Evolutionary conservation across 192 early-diverging fungal species (phyloP), one percentile per base, ranked within the genome.

Genomic region (Phlyctochytrium planicorne): DNA sequence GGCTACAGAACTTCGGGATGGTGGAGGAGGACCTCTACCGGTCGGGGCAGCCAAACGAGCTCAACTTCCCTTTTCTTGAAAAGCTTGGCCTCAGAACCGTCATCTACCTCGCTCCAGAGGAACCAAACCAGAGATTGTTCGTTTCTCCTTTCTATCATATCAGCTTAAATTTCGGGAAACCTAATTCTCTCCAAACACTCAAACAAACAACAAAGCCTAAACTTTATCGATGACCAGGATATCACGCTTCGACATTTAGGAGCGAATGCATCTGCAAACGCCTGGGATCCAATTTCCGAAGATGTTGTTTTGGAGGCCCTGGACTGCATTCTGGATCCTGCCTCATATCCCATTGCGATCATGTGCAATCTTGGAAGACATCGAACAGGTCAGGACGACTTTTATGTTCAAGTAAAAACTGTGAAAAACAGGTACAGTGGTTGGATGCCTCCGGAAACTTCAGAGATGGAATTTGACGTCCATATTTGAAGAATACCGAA

Each of bases 161-260:
- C 62, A 63, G 40, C 62, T 34, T 1, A 63, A 16, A 63, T 60
- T 57, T 27, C n/a, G n/a, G 40, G 40, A 50, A 10, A 67, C 14
- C 64, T 67, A 10, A n/a, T 32, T n/a, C 29, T 6, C 14, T 20
- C 3, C 20, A 71, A 71, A 68, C 63, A 24, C 4, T n/a, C n/a
- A n/a, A n/a, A n/a, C n/a, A n/a, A n/a, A n/a, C n/a, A n/a, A n/a
- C n/a, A n/a, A 30, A 67, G 65, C 65, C 81, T 95, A 50, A 91
- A 98, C 79, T 99, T 99, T 78, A 89, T 99, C 53, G 95, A 99
- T 70, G 97, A 99, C 81, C 97, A 99, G 76, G 96, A 99, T 50
- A 94, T 97, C 52, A 79, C 91, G 60, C 78, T 97, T 55, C 88
- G 97, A 63, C 94, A 99, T 53, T 74, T 99, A 37, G 96, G 96